Evolutionary conservation across 306 rosid species (phyloP), one percentile per base, ranked within the genome.

Genomic region (Lathyrus sativus): DNA sequence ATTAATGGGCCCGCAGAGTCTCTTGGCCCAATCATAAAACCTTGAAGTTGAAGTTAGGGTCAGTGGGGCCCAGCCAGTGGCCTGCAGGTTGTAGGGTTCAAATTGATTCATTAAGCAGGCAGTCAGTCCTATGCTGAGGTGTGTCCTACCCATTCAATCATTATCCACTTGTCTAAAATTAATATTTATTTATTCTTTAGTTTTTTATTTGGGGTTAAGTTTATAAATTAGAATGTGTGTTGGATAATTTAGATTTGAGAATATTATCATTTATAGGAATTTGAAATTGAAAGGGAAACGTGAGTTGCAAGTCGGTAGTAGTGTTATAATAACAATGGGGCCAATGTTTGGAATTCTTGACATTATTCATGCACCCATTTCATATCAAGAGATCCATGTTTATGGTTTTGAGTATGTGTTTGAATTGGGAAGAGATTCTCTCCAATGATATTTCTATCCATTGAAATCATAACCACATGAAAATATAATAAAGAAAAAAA

Each of bases 1-100:
- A 6, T 12, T 46, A 14, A 6, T 46, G 53, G 19, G 9, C 53
- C 53, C 53, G 6, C 0, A 14, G 53, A n/a, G 22, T 14, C 19
- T 14, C 11, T n/a, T n/a, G 22, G 53, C 9, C 53, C 53, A 46
- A 46, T 46, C 22, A 46, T 46, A 14, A 46, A 46, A 7, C 22
- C 59, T 4, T 53, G 59, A 53, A 53, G 58, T 51, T 29, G 24
- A 51, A 51, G 59, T 53, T 19, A 19, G 29, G 59, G 13, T 22
- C 7, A 22, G 59, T 19, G 31, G 59, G 6, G 5, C 57, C 56
- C 22, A 50, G 4, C 26, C 29, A 53, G 14, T 53, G 14, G 59
- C 33, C 31, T 53, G n/a, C 7, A 22, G 59, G 22, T 9, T 53
- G 31, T 22, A 9, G 58, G 57, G 31, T 18, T 28, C 7, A 9